phyloP scores from a whole-genome alignment of 768 basidiomycete genomes.

The Termitomyces sp. region DNA sequence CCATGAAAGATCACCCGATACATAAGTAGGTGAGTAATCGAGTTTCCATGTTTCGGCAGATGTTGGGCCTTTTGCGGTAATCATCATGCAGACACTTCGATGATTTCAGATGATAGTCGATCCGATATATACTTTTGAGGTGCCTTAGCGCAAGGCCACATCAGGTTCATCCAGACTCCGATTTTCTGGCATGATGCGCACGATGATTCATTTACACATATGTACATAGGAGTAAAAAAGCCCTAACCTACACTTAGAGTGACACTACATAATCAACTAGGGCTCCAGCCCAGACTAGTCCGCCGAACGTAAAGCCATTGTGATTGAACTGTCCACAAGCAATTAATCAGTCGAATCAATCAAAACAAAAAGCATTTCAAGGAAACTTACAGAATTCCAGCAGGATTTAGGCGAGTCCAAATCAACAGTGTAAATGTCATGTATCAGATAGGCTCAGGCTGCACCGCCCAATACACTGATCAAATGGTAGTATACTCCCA shows the following conservation, averaged over 20 bases:
- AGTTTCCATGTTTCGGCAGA: too few relatives aligned
- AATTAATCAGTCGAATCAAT: neutral
- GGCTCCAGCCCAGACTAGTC: slow-evolving; percentile 1
- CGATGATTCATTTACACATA: too few relatives aligned
- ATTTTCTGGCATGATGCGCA: too few relatives aligned
- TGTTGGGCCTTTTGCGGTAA: too few relatives aligned
- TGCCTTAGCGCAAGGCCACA: too few relatives aligned
- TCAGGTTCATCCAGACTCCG: too few relatives aligned
- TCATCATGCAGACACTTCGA: too few relatives aligned
- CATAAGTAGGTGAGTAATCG: too few relatives aligned
- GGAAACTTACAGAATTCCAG: slow-evolving; percentile 13
- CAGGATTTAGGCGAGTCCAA: slow-evolving; percentile 14
- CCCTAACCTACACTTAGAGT: slow-evolving; percentile 5
- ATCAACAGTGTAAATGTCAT: slow-evolving; percentile 10
- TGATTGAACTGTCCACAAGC: slow-evolving; percentile 13
- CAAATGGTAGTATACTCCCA: slow-evolving; percentile 9
- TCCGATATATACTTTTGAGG: too few relatives aligned
- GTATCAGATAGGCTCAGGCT: slow-evolving; percentile 9
- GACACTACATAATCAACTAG: slow-evolving; percentile 11
- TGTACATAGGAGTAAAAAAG: too few relatives aligned
- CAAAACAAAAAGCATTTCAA: neutral
- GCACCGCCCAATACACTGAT: slow-evolving; percentile 14
- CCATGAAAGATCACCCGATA: too few relatives aligned
- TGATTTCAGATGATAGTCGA: too few relatives aligned
- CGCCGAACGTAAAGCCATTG: neutral